Percentiles rank a stretch among this genome's conserved stretches.
Conservation (phyloP, 345 rosid species). For the Carallia pectinifolia region DNA sequence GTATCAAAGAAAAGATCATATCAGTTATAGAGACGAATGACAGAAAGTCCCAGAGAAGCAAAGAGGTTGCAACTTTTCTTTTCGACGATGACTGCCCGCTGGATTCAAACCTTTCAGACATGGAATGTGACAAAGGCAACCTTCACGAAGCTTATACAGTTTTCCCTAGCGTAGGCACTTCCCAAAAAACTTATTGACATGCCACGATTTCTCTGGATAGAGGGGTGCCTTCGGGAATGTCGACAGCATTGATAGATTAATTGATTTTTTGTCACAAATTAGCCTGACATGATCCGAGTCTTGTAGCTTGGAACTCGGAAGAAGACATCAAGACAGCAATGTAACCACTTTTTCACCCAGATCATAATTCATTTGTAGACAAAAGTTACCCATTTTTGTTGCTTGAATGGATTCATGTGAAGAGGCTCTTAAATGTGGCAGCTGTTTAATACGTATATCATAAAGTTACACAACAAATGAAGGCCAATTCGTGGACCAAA, state of each 20-base stretch:
- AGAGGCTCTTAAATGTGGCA: too few relatives aligned
- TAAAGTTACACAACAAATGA: neutral
- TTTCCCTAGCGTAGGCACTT: too few relatives aligned
- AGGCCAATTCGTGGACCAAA: neutral
- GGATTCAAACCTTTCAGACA: conserved; percentile 39
- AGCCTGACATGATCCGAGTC: too few relatives aligned
- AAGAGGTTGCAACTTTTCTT: conserved; percentile 52
- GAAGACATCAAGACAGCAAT: neutral
- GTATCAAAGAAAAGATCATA: conserved; percentile 63
- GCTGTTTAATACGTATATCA: neutral
- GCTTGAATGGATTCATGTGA: neutral
- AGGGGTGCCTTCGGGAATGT: too few relatives aligned
- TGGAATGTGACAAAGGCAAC: conserved; percentile 49
- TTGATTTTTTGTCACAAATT: too few relatives aligned
- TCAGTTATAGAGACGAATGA: conserved; percentile 66
- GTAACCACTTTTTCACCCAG: neutral
- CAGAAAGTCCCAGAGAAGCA: conserved; percentile 52
- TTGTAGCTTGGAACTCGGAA: too few relatives aligned
- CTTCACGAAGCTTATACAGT: too few relatives aligned
- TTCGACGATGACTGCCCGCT: conserved; percentile 44
- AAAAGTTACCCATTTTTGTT: neutral
- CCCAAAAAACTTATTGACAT: too few relatives aligned
- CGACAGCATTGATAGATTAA: too few relatives aligned
- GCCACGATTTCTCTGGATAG: too few relatives aligned
- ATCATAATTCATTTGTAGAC: neutral